phyloP scores from a whole-genome alignment of 2,329 filamentous ascomycete species.

The Beauveria medogensis region DNA sequence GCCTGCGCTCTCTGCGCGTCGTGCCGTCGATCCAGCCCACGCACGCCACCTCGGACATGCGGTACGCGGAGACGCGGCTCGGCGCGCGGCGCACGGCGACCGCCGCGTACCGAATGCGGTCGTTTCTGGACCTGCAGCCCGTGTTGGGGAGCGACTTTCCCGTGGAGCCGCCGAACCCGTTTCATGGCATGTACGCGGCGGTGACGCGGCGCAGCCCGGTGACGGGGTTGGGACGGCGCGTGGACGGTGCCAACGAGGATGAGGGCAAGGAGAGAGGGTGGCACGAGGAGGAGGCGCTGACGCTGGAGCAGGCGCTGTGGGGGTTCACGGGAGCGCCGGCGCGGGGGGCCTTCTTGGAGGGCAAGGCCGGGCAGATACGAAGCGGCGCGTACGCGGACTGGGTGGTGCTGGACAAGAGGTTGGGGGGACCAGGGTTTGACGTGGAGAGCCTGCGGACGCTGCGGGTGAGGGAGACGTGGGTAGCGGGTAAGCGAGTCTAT shows the following conservation, averaged over 20 bases:
- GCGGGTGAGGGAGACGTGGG: slow-evolving; percentile 59
- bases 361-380: slow-evolving; percentile 49
- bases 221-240: slow-evolving; percentile 36
- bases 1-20: slow-evolving; percentile 51
- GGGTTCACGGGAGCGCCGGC: slow-evolving; percentile 56
- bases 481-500: slow-evolving; percentile 49
- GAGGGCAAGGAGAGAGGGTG: slow-evolving; percentile 44
- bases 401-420: slow-evolving; percentile 56
- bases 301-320: slow-evolving; percentile 48
- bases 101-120: slow-evolving; percentile 60
- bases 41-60: slow-evolving; percentile 64
- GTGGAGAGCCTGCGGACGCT: slow-evolving; percentile 45
- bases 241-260: slow-evolving; percentile 13
- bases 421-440: slow-evolving; percentile 35
- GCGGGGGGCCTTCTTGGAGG: slow-evolving; percentile 51
- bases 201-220: slow-evolving; percentile 52
- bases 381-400: slow-evolving; percentile 60
- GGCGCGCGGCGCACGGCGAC: slow-evolving; percentile 43
- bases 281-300: slow-evolving; percentile 52
- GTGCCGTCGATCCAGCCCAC: slow-evolving; percentile 65
- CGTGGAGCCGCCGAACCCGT: slow-evolving; percentile 60
- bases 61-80: slow-evolving; percentile 54
- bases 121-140: slow-evolving; percentile 44
- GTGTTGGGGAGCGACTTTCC: slow-evolving; percentile 64
- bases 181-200: slow-evolving; percentile 62